Base-by-base conservation (phyloP, 495 filamentous ascomycete genomes). In the Baudoinia panamericana region DNA sequence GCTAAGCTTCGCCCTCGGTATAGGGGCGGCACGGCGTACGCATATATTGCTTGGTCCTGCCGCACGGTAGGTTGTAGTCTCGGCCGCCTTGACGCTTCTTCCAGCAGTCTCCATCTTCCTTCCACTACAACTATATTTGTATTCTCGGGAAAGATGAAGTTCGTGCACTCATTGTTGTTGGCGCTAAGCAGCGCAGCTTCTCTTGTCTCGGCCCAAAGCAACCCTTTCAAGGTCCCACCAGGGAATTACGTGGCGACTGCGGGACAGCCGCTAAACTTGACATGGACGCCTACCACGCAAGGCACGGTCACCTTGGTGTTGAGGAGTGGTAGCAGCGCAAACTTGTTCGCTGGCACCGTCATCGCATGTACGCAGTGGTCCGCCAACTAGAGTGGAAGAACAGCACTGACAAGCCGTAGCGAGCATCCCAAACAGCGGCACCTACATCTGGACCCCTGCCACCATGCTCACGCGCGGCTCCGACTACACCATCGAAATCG, bases 401-500 rank as follows among this genome's bases (percentile, higher is more conserved):
- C 23, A 35, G 8, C 35, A 33, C n/a, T 43, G 12, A 47, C 36
- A 0, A n/a, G 12, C 12, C 20, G 30, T 35, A 78, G 73, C 63
- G 17, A 52, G 53, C 46, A 67, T 77, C 51, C 34, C 54, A 33
- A 79, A 80, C 64, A 62, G 61, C 30, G 76, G 76, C 46, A 62
- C 55, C 44, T 76, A 61, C 63, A 68, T 64, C 43, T 78, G 74
- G 70, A 59, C 57, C n/a, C 60, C 68, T 6, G 61, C 63, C 29
- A 39, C 59, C 32, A 41, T 60, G 35, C 56, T 72, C 33, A 56
- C 57, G 24, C 57, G 54, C 43, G 60, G 65, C 41, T 53, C 53
- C 17, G 67, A 72, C 55, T 78, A 78, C 62, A 68, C 74, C 23
- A 62, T 79, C 39, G 59, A 75, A 49, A 80, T 78, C 41, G 54